Percentiles rank a stretch among this genome's conserved stretches.
These are phyloP conservation scores for Alternaria angustiovoidea DNA, from an alignment of 2,329 filamentous ascomycete genomes.

Conservation along the genomic window DNA sequence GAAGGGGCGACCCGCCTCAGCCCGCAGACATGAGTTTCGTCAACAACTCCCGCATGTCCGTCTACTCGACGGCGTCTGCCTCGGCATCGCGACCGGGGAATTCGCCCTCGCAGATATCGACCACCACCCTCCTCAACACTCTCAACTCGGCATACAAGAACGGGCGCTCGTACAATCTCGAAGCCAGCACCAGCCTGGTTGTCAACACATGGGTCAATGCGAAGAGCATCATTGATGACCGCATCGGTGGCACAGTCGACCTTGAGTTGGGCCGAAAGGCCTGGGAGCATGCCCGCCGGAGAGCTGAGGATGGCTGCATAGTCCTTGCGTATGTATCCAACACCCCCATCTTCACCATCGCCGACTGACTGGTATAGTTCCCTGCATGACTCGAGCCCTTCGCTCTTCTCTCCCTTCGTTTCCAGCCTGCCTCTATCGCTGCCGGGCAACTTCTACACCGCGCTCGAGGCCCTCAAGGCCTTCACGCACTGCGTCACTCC, in stretches of 20 bases:
- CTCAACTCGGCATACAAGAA: conserved; percentile 89
- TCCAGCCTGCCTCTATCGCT: conserved; percentile 80
- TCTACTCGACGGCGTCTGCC: conserved; percentile 68
- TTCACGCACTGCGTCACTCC: conserved; percentile 90
- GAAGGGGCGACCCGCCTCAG: conserved; percentile 37
- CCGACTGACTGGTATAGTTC: conserved; percentile 66
- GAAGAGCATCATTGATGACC: conserved; percentile 73
- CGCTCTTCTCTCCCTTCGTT: conserved; percentile 81
- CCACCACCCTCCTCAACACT: conserved; percentile 89
- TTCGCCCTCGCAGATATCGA: conserved; percentile 82
- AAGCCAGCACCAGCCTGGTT: conserved; percentile 88
- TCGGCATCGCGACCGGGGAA: conserved; percentile 64
- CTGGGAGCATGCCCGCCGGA: conserved; percentile 94
- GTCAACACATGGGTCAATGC: conserved; percentile 96
- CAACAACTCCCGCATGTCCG: conserved; percentile 65
- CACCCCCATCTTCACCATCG: not conserved
- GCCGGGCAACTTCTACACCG: conserved; percentile 77
- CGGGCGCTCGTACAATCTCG: conserved; percentile 82
- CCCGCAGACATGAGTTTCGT: conserved; percentile 59
- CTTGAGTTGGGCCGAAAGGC: conserved; percentile 77
- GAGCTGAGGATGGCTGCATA: conserved; percentile 95
- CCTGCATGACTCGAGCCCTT: conserved; percentile 87
- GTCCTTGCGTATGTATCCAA: conserved; percentile 75
- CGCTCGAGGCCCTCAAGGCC: conserved; percentile 81
- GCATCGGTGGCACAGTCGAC: conserved; percentile 81